Conservation (phyloP, 306 rosid genomes). For the Pyrus pyrifolia region DNA sequence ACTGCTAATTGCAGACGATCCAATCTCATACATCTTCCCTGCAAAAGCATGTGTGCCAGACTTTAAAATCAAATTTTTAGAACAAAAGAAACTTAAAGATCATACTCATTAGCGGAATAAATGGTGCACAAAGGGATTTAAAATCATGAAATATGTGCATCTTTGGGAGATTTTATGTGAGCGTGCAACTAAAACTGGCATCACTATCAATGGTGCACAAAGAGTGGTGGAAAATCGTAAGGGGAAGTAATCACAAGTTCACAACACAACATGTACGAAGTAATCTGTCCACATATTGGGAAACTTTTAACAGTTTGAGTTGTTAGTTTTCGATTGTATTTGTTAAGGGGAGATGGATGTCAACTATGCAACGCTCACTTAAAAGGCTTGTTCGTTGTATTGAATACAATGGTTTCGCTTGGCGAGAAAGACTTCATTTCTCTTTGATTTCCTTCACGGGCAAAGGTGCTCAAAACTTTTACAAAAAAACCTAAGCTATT, state of each 20-base stretch:
- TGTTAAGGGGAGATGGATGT: not conserved
- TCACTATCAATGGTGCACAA: not conserved
- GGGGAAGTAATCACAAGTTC: not conserved
- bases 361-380: not conserved
- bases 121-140: not conserved
- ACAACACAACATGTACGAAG: not conserved
- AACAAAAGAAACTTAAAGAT: not conserved
- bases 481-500: not conserved
- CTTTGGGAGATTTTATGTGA: not conserved
- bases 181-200: not conserved
- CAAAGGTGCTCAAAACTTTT: not conserved
- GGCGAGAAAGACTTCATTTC: not conserved
- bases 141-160: not conserved
- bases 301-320: not conserved
- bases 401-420: not conserved
- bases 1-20: conserved; percentile 36
- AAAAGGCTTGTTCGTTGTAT: not conserved
- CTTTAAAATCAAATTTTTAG: not conserved
- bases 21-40: conserved; percentile 47
- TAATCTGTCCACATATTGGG: not conserved
- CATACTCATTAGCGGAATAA: too few relatives aligned
- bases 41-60: conserved; percentile 12
- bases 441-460: not conserved
- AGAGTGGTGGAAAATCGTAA: not conserved
- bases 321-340: not conserved